Percentiles rank a stretch among this genome's conserved stretches.
Conservation (phyloP, 2,329 filamentous ascomycete species). For the Pezicula neosporulosa region DNA sequence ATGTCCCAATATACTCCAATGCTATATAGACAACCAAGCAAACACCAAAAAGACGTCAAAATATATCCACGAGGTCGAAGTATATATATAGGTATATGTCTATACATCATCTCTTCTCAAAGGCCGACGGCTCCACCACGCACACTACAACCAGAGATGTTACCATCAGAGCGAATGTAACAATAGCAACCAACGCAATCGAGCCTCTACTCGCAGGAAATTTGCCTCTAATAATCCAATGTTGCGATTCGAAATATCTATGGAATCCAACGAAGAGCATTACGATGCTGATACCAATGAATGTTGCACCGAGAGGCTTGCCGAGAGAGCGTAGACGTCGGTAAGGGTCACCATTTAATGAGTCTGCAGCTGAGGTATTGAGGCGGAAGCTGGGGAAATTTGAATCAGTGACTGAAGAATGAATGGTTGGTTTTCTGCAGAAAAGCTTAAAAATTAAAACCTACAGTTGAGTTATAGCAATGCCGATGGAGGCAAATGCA, state of each 20-base stretch:
- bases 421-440: not conserved
- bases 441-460: not conserved
- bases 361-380: conserved; percentile 52
- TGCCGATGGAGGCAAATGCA: conserved; percentile 77
- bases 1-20: not conserved
- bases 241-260: conserved; percentile 73
- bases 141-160: conserved; percentile 57
- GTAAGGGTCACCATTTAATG: conserved; percentile 26
- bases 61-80: not conserved
- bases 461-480: conserved; percentile 73
- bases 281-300: conserved; percentile 71
- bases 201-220: conserved; percentile 77
- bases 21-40: not conserved
- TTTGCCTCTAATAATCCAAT: conserved; percentile 77
- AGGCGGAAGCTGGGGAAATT: conserved; percentile 57
- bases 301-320: conserved; percentile 72
- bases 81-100: no score
- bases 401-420: not conserved
- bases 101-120: conserved; percentile 19
- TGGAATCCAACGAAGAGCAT: conserved; percentile 75
- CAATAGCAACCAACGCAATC: conserved; percentile 63
- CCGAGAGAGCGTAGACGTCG: conserved; percentile 58
- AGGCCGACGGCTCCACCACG: conserved; percentile 41
- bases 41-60: not conserved
- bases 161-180: conserved; percentile 62